A percentile compares a stretch with the other conserved stretches of the same genome.
Conservation (phyloP, 2,329 filamentous ascomycete species). For the Aspergillus quadricinctus region DNA sequence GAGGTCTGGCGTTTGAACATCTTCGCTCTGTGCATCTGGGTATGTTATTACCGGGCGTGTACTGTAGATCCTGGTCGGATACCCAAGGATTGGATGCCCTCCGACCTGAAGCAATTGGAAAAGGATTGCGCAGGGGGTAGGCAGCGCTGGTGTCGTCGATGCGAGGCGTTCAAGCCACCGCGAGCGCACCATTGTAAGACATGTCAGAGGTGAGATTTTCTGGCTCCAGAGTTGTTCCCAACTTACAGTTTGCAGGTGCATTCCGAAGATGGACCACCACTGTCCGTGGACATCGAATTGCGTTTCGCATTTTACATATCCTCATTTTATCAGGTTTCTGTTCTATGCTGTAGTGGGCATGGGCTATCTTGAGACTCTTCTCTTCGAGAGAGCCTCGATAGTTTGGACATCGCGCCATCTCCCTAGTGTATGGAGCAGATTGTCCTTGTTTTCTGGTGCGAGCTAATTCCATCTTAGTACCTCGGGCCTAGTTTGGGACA, state of each 20-base stretch:
- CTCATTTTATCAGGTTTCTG: slow-evolving; percentile 62
- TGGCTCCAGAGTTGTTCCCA: neutral
- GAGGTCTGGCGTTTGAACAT: slow-evolving; percentile 54
- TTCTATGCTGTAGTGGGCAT: slow-evolving; percentile 57
- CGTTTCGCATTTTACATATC: slow-evolving; percentile 61
- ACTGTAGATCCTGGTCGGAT: slow-evolving; percentile 55
- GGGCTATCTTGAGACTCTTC: slow-evolving; percentile 51
- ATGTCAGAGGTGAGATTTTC: slow-evolving; percentile 49
- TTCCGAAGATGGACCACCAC: slow-evolving; percentile 64
- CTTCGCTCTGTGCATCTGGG: slow-evolving; percentile 51
- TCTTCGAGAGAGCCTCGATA: slow-evolving; percentile 48
- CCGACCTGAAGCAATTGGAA: slow-evolving; percentile 15
- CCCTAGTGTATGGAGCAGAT: slow-evolving; percentile 49
- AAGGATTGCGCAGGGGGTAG: slow-evolving; percentile 22
- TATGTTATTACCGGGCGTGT: slow-evolving; percentile 58
- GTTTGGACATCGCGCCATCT: slow-evolving; percentile 54
- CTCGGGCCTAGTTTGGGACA: slow-evolving; percentile 53
- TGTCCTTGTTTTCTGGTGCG: neutral
- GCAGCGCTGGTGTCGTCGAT: slow-evolving; percentile 58
- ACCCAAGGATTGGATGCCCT: slow-evolving; percentile 39
- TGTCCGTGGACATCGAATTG: slow-evolving; percentile 65
- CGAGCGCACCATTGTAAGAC: slow-evolving; percentile 62
- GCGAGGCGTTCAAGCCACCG: slow-evolving; percentile 57
- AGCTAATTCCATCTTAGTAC: slow-evolving; percentile 41
- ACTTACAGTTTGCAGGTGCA: slow-evolving; percentile 43